A percentile compares a stretch with the other conserved stretches of the same genome.
These are phyloP conservation scores for Candida koratica DNA, from an alignment of 805 yeast genomes.

Conservation along the genomic window DNA sequence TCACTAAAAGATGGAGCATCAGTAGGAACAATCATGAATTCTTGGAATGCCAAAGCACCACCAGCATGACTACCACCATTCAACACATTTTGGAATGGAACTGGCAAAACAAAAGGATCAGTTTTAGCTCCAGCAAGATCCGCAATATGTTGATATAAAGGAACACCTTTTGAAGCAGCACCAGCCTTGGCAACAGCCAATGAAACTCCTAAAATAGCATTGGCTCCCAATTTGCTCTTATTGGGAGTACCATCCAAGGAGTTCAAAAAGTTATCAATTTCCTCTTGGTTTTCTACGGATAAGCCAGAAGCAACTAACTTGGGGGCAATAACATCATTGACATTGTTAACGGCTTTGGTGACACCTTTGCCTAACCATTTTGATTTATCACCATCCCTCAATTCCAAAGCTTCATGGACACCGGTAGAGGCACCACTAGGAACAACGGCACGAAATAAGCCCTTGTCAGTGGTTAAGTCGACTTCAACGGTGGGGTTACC, in stretches of 20 bases:
- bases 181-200: constrained; percentile 97
- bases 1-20: constrained; percentile 88
- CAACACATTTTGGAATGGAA: constrained; percentile 97
- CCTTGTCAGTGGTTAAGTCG: constrained; percentile 87
- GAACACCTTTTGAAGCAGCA: constrained; percentile 92
- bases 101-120: constrained; percentile 90
- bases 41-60: constrained; percentile 98
- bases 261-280: constrained; percentile 81
- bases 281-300: constrained; percentile 82
- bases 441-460: constrained; percentile 93
- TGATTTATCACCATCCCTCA: constrained; percentile 96
- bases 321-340: constrained; percentile 92
- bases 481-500: constrained; percentile 99
- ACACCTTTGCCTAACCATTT: constrained; percentile 99
- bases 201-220: constrained; percentile 97
- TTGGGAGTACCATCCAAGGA: constrained; percentile 94
- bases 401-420: constrained; percentile 96
- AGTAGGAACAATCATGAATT: constrained; percentile 97
- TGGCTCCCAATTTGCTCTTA: constrained; percentile 97
- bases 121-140: constrained; percentile 69
- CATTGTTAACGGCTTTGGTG: constrained; percentile 92
- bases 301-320: constrained; percentile 77
- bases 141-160: constrained; percentile 89
- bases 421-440: constrained; percentile 99
- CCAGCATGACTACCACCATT: constrained; percentile 99